phyloP scores from a whole-genome alignment of 257 asterid species.

The Primulina tabacum region DNA sequence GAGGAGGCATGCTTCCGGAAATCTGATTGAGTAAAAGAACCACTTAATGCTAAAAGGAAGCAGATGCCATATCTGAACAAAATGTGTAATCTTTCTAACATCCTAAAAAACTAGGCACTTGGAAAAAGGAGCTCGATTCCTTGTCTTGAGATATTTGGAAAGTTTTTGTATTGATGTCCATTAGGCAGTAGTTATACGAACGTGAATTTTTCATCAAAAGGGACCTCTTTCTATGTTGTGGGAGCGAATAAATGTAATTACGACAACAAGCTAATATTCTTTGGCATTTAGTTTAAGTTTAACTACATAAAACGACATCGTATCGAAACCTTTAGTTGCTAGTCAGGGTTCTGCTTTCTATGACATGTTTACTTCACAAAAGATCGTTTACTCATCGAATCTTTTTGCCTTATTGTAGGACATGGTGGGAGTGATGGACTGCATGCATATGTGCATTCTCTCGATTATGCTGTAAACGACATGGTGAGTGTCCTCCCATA shows the following conservation, averaged over 20 bases:
- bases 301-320: not conserved
- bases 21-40: constrained; percentile 2
- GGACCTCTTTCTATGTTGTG: not conserved
- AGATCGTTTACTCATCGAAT: not conserved
- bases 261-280: not conserved
- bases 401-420: constrained; percentile 40
- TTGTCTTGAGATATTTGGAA: not conserved
- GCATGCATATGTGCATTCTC: constrained; percentile 85
- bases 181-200: not conserved
- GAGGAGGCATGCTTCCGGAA: constrained; percentile 25
- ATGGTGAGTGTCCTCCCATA: constrained; percentile 37
- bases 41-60: not conserved
- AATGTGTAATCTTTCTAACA: not conserved
- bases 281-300: not conserved
- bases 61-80: not conserved
- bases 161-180: not conserved
- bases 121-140: not conserved
- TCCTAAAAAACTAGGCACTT: not conserved
- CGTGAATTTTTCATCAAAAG: not conserved
- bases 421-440: constrained; percentile 97
- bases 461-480: constrained; percentile 72
- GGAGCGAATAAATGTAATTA: no score
- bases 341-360: not conserved
- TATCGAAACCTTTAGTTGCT: not conserved
- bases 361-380: not conserved